These are phyloP conservation scores for Lasiosphaeriaceae sp. DNA, from an alignment of 495 filamentous ascomycete species.

Conservation along the genomic window DNA sequence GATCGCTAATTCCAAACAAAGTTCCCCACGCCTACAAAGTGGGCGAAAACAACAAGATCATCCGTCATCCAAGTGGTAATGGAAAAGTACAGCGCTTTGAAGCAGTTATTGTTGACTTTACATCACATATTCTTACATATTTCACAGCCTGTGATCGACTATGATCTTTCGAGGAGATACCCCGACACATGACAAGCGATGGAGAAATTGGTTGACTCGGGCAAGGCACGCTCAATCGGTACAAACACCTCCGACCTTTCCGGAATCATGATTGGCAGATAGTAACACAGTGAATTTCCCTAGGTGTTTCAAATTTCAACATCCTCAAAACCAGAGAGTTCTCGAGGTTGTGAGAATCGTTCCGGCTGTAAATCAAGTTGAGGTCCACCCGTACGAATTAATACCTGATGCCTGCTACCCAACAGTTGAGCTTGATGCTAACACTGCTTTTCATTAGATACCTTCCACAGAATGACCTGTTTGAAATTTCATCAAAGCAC, in stretches of 20 bases:
- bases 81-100: conserved; percentile 18
- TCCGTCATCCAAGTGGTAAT: conserved; percentile 33
- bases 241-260: neutral
- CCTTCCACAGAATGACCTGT: conserved; percentile 45
- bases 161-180: conserved; percentile 29
- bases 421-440: neutral
- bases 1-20: conserved; percentile 1
- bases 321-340: conserved; percentile 30
- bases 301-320: conserved; percentile 39
- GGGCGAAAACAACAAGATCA: conserved; percentile 22
- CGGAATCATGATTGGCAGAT: neutral
- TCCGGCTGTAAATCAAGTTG: conserved; percentile 39
- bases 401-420: neutral
- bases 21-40: conserved; percentile 35
- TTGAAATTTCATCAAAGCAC: conserved; percentile 47
- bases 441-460: conserved; percentile 17
- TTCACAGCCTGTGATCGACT: conserved; percentile 25
- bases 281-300: neutral
- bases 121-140: neutral
- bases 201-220: conserved; percentile 29
- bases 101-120: neutral
- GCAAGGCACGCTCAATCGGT: conserved; percentile 34
- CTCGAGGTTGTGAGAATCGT: conserved; percentile 26
- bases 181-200: conserved; percentile 35
- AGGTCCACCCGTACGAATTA: conserved; percentile 34